Evolutionary conservation across 108 stramenopile genomes (phyloP).

Genomic region (Skeletonema costatum): DNA sequence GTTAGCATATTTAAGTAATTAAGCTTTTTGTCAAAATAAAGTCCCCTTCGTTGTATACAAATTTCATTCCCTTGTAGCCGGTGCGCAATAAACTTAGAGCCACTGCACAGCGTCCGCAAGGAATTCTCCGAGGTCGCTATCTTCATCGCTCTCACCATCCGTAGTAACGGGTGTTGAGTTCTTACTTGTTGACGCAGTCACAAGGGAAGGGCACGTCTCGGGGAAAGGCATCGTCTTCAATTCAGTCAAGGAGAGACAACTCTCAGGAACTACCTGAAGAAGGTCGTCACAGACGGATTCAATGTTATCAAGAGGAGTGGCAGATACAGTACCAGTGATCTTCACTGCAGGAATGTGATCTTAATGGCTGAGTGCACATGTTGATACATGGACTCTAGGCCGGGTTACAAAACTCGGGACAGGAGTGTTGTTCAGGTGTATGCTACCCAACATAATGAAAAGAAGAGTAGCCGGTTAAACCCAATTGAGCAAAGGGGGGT

Average conservation of each 20-base stretch:
- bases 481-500: constrained; percentile 11
- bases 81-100: constrained; percentile 40
- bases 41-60: neutral
- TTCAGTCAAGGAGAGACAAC: constrained; percentile 42
- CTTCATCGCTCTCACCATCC: constrained; percentile 22
- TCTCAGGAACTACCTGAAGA: constrained; percentile 40
- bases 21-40: neutral
- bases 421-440: neutral
- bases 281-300: constrained; percentile 37
- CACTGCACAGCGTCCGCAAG: constrained; percentile 50
- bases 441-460: neutral
- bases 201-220: constrained; percentile 8
- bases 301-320: constrained; percentile 46
- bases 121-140: constrained; percentile 30
- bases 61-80: neutral
- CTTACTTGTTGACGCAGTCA: neutral
- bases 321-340: constrained; percentile 69
- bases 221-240: constrained; percentile 48
- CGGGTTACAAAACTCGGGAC: neutral
- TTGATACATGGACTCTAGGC: neutral
- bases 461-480: neutral
- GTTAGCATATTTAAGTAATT: neutral
- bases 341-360: constrained; percentile 92
- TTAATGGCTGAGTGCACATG: constrained; percentile 59
- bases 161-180: constrained; percentile 1